These are phyloP conservation scores for Nannizzia gypsea DNA, from an alignment of 2,329 filamentous ascomycete species.

Conservation along the genomic window DNA sequence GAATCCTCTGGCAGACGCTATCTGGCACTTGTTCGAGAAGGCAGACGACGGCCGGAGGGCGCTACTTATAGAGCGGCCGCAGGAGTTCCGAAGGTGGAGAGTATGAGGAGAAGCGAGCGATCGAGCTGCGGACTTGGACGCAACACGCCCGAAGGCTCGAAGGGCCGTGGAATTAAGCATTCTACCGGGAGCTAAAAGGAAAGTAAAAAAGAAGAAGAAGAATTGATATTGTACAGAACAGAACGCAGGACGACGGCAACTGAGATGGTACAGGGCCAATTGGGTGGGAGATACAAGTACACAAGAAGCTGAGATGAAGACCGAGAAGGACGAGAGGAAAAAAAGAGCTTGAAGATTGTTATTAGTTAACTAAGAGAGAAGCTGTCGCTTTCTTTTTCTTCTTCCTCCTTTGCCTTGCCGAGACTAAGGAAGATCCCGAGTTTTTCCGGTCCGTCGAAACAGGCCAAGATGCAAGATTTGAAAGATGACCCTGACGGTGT, in stretches of 20 bases:
- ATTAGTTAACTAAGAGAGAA: not conserved
- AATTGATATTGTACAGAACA: conserved; percentile 3
- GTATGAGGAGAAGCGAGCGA: not conserved
- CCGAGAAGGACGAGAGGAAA: not conserved
- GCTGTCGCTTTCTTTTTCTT: not conserved
- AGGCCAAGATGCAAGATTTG: not conserved
- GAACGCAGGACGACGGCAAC: not conserved
- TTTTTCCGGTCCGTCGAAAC: conserved; percentile 1
- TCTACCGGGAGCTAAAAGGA: not conserved
- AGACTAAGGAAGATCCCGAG: not conserved
- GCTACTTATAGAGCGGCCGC: conserved; percentile 1
- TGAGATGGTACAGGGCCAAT: not conserved
- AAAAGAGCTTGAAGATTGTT: not conserved
- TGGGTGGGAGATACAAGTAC: not conserved
- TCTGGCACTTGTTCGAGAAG: conserved; percentile 1
- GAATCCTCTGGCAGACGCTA: not conserved
- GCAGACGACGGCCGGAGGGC: not conserved
- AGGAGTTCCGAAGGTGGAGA: conserved; percentile 1
- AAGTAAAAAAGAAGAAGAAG: not conserved
- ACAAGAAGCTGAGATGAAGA: not conserved
- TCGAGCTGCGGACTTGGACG: conserved; percentile 4
- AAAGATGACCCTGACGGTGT: no score
- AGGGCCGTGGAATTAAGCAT: conserved; percentile 8
- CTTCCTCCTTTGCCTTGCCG: not conserved
- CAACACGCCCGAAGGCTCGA: not conserved